These are phyloP conservation scores for Inosperma sp. DNA, from an alignment of 768 basidiomycete genomes.

Conservation along the genomic window DNA sequence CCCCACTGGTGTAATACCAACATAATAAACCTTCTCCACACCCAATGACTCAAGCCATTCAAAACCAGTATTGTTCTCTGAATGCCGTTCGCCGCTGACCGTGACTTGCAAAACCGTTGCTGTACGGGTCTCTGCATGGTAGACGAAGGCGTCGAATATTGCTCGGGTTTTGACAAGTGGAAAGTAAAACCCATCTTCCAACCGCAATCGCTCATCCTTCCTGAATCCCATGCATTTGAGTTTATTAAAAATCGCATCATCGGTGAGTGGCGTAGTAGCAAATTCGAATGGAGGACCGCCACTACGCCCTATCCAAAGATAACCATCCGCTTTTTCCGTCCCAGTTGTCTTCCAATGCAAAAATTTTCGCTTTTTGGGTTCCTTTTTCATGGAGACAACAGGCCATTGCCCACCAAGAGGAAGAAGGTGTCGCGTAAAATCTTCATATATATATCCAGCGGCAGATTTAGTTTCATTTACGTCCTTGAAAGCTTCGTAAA, in stretches of 20 bases:
- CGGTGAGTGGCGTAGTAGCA: neutral
- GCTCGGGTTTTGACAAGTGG: neutral
- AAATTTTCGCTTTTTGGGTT: neutral
- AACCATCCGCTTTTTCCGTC: neutral
- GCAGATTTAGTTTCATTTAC: neutral
- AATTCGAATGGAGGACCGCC: neutral
- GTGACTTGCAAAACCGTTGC: neutral
- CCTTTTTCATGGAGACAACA: neutral
- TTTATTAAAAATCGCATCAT: neutral
- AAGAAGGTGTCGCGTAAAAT: neutral
- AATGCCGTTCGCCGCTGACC: neutral
- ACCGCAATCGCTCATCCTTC: neutral
- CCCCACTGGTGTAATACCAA: conserved; percentile 1
- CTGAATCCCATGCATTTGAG: neutral
- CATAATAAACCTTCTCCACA: conserved; percentile 1
- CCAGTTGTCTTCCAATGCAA: neutral
- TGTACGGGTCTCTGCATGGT: neutral
- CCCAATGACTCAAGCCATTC: neutral
- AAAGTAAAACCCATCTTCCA: neutral
- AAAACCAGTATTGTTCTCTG: neutral
- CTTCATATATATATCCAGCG: neutral
- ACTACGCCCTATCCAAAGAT: neutral
- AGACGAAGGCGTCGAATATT: neutral
- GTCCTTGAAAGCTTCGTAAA: neutral
- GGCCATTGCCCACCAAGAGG: neutral